Evolutionary conservation across 2,329 filamentous ascomycete genomes (phyloP).

Genomic region (Xylariales sp.): DNA sequence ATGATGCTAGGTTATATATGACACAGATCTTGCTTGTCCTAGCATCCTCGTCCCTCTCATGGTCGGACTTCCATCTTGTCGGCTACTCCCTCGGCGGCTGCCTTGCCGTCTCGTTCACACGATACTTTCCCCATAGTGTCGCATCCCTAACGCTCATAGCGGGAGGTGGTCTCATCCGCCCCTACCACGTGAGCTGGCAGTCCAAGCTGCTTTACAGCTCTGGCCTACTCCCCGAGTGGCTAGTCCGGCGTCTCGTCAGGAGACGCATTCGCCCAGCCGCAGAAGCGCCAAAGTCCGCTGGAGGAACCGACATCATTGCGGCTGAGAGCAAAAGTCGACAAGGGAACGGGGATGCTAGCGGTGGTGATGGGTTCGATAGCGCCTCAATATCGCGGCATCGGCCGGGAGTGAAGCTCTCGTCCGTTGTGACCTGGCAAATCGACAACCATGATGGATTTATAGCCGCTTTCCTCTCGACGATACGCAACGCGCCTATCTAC

Average conservation of each 20-base stretch:
- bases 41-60: slow-evolving; percentile 56
- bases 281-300: slow-evolving; percentile 3
- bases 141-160: slow-evolving; percentile 62
- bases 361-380: slow-evolving; percentile 36
- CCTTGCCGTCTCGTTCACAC: slow-evolving; percentile 64
- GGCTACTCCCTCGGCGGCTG: slow-evolving; percentile 81
- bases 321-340: slow-evolving; percentile 20
- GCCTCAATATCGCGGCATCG: slow-evolving; percentile 48
- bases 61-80: slow-evolving; percentile 64
- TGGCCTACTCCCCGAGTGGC: slow-evolving; percentile 53
- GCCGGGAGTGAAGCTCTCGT: slow-evolving; percentile 51
- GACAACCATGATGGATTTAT: slow-evolving; percentile 63
- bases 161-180: slow-evolving; percentile 64
- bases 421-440: slow-evolving; percentile 67
- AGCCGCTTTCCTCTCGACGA: slow-evolving; percentile 64
- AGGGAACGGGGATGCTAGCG: slow-evolving; percentile 32
- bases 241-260: slow-evolving; percentile 47
- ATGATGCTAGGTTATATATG: slow-evolving; percentile 61
- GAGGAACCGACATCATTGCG: slow-evolving; percentile 15
- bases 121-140: slow-evolving; percentile 61
- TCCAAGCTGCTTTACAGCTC: slow-evolving; percentile 60
- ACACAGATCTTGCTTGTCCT: slow-evolving; percentile 62
- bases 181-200: slow-evolving; percentile 53
- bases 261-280: slow-evolving; percentile 22
- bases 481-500: slow-evolving; percentile 66